Percentiles rank a stretch among this genome's conserved stretches.
Conservation (phyloP, 257 asterid genomes). For the Parsonsia alboflavescens region DNA sequence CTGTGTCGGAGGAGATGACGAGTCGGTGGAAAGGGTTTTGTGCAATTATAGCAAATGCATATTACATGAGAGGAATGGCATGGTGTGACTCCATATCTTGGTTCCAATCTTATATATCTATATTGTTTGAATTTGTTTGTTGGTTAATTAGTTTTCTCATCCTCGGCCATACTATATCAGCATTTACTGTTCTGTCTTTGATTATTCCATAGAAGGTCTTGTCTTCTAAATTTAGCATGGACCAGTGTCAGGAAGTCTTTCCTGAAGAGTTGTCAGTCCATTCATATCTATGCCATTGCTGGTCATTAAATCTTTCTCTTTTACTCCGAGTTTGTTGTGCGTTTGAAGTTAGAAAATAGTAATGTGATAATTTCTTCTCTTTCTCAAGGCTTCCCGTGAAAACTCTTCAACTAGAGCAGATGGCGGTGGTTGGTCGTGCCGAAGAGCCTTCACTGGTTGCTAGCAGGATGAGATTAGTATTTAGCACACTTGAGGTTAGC, state of each 20-base stretch:
- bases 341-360: neutral
- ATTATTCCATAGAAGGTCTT: neutral
- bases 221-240: neutral
- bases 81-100: constrained; percentile 44
- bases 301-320: neutral
- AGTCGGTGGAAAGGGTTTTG: constrained; percentile 89
- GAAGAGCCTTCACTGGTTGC: constrained; percentile 92
- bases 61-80: constrained; percentile 95
- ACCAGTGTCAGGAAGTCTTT: no score
- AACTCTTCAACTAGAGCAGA: constrained; percentile 89
- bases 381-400: constrained; percentile 87
- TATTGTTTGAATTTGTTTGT: neutral
- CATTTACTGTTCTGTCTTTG: neutral
- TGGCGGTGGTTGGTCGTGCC: constrained; percentile 73
- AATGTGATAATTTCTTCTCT: constrained; percentile 4
- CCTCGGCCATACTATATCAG: neutral
- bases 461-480: constrained; percentile 87
- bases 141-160: neutral
- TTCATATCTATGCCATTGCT: neutral
- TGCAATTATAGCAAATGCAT: constrained; percentile 93
- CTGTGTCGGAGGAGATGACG: constrained; percentile 68
- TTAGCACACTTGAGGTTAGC: constrained; percentile 87
- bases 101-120: neutral
- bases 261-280: neutral
- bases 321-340: no score